Percentiles rank a stretch among this genome's conserved stretches.
Evolutionary conservation across 306 rosid genomes (phyloP).

Genomic region (Glycine tomentella): DNA sequence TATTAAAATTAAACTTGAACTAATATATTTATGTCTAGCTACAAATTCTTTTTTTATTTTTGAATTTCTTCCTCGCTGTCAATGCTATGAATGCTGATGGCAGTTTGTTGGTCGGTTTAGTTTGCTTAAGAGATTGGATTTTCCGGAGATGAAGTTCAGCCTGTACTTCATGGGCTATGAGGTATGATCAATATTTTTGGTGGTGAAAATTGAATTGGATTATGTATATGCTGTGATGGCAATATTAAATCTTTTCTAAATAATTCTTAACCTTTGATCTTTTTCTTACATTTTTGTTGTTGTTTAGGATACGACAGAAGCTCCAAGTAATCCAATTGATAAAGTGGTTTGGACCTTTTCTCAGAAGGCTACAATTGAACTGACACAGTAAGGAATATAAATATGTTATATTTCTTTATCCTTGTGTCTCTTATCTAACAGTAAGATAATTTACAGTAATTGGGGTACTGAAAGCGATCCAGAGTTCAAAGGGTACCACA

Average conservation of each 20-base stretch:
- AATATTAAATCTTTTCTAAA: conserved; percentile 16
- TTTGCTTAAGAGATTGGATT: conserved; percentile 91
- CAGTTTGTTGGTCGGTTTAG: conserved; percentile 53
- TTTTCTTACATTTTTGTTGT: conserved; percentile 6
- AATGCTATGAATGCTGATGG: conserved; percentile 39
- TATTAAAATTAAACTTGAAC: not conserved
- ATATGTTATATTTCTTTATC: conserved; percentile 12
- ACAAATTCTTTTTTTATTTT: not conserved
- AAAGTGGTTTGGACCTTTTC: conserved; percentile 93
- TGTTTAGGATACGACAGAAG: conserved; percentile 65
- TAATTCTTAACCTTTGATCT: conserved; percentile 22
- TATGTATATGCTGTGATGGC: conserved; percentile 2
- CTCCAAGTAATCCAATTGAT: conserved; percentile 70
- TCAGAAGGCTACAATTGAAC: conserved; percentile 87
- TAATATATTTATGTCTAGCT: not conserved
- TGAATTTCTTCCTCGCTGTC: conserved; percentile 12
- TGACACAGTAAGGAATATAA: conserved; percentile 76
- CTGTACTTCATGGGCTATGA: conserved; percentile 91
- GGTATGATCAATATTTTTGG: conserved; percentile 54
- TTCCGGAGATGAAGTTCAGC: conserved; percentile 92
- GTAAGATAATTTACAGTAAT: conserved; percentile 61
- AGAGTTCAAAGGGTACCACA: conserved; percentile 96
- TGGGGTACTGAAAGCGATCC: conserved; percentile 99
- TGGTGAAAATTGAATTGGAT: conserved; percentile 37
- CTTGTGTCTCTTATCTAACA: conserved; percentile 39